Percentiles rank a stretch among this genome's conserved stretches.
Evolutionary conservation across 768 basidiomycete species (phyloP).

Genomic region (Russula sp.): DNA sequence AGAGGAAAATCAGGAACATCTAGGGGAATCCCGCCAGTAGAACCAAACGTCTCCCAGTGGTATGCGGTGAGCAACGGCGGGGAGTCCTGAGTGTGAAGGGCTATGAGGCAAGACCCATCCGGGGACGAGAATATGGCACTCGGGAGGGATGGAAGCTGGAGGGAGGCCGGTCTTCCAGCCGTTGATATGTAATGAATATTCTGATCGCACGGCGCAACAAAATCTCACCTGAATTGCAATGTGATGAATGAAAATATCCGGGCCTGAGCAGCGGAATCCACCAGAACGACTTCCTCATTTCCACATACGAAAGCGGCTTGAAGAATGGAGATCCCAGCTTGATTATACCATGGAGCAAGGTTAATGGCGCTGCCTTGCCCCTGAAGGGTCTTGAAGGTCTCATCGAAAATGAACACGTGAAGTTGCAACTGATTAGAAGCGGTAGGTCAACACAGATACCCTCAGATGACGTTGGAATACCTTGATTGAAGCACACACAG

Average conservation of each 20-base stretch:
- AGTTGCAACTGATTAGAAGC: constrained; percentile 30
- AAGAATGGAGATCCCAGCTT: constrained; percentile 26
- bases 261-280: constrained; percentile 40
- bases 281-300: constrained; percentile 46
- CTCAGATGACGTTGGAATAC: constrained; percentile 25
- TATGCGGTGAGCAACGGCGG: constrained; percentile 34
- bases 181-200: neutral
- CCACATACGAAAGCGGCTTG: constrained; percentile 43
- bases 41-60: constrained; percentile 55
- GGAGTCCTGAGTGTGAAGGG: constrained; percentile 25
- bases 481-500: constrained; percentile 40
- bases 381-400: constrained; percentile 37
- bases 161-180: constrained; percentile 37
- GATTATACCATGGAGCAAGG: constrained; percentile 41
- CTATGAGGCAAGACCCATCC: constrained; percentile 49
- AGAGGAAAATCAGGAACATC: constrained; percentile 29
- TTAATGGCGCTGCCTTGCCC: constrained; percentile 38
- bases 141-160: constrained; percentile 35
- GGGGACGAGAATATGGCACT: constrained; percentile 41
- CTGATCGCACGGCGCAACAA: neutral
- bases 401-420: constrained; percentile 45
- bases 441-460: neutral
- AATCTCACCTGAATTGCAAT: constrained; percentile 45
- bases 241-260: constrained; percentile 51
- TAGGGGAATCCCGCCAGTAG: constrained; percentile 38